Conservation (phyloP, 129 eudicot genomes). For the Lactuca sativa region DNA sequence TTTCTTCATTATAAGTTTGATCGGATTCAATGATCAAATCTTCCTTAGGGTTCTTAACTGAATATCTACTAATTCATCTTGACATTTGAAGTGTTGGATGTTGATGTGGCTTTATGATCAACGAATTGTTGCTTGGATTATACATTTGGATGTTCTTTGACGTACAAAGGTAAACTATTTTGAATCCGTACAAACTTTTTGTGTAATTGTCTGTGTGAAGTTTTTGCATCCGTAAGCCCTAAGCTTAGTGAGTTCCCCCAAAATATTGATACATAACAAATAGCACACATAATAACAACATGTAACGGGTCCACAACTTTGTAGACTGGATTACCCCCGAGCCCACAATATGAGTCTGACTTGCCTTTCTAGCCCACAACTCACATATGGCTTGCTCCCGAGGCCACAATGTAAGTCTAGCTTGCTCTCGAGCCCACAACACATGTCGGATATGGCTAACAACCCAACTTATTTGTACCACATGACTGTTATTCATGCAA, state of each 20-base stretch:
- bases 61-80: neutral
- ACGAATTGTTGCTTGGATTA: slow-evolving; percentile 25
- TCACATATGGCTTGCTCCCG: no score
- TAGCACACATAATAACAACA: no score
- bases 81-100: slow-evolving; percentile 4
- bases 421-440: no score
- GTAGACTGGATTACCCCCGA: no score
- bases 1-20: neutral
- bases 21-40: slow-evolving; percentile 11
- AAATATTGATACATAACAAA: no score
- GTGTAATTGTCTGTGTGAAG: slow-evolving; percentile 23
- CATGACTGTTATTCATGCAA: slow-evolving; percentile 78
- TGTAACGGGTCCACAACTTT: no score
- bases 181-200: slow-evolving; percentile 19
- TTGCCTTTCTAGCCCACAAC: no score
- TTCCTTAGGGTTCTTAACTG: slow-evolving; percentile 9
- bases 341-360: no score
- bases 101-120: slow-evolving; percentile 25
- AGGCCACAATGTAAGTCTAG: no score
- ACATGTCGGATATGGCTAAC: slow-evolving; percentile 71
- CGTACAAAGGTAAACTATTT: slow-evolving; percentile 16
- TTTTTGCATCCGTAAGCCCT: slow-evolving; percentile 2
- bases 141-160: slow-evolving; percentile 24
- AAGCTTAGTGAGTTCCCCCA: no score
- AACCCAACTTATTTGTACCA: slow-evolving; percentile 83